A percentile compares a stretch with the other conserved stretches of the same genome.
These are phyloP conservation scores for Aegilops bicornis DNA, from an alignment of 176 grass and related monocot species.

Conservation along the genomic window DNA sequence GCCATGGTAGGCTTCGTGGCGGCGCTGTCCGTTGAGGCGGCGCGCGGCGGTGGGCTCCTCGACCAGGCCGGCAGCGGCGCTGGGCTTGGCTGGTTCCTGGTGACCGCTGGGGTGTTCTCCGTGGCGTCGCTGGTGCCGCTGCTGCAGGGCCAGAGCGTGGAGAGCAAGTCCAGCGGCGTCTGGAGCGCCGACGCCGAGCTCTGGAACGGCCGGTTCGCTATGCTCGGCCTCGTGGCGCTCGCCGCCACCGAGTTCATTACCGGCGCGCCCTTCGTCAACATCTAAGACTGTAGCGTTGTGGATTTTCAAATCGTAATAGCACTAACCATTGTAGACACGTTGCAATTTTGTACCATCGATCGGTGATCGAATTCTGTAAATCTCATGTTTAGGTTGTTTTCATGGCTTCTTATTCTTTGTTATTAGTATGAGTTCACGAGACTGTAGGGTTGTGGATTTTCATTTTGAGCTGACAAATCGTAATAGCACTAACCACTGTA, in stretches of 20 bases:
- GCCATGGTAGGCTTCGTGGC: slow-evolving; percentile 74
- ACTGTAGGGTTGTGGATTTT: too few relatives aligned
- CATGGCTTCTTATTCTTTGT: too few relatives aligned
- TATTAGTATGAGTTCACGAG: too few relatives aligned
- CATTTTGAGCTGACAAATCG: too few relatives aligned
- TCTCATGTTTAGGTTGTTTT: too few relatives aligned
- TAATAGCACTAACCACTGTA: too few relatives aligned
- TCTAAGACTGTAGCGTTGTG: too few relatives aligned
- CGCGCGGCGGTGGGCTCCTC: slow-evolving; percentile 33
- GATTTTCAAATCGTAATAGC: too few relatives aligned
- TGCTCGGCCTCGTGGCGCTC: slow-evolving; percentile 67
- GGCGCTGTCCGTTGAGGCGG: slow-evolving; percentile 54
- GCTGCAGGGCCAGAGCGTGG: slow-evolving; percentile 47
- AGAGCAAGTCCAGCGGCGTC: slow-evolving; percentile 20
- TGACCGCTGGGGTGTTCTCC: slow-evolving; percentile 37
- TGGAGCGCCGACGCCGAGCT: slow-evolving; percentile 65
- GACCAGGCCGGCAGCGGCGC: slow-evolving; percentile 38
- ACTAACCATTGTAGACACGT: too few relatives aligned
- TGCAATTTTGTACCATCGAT: too few relatives aligned
- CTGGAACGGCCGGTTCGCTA: slow-evolving; percentile 85
- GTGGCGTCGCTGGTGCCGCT: slow-evolving; percentile 71
- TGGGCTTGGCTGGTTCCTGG: slow-evolving; percentile 46
- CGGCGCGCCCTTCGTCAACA: slow-evolving; percentile 58
- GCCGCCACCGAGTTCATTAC: not conserved
- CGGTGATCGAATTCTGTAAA: too few relatives aligned